Percentiles rank a stretch among this genome's conserved stretches.
Evolutionary conservation across 1,284 basidiomycete genomes (phyloP).

Genomic region (Flammula alnicola): DNA sequence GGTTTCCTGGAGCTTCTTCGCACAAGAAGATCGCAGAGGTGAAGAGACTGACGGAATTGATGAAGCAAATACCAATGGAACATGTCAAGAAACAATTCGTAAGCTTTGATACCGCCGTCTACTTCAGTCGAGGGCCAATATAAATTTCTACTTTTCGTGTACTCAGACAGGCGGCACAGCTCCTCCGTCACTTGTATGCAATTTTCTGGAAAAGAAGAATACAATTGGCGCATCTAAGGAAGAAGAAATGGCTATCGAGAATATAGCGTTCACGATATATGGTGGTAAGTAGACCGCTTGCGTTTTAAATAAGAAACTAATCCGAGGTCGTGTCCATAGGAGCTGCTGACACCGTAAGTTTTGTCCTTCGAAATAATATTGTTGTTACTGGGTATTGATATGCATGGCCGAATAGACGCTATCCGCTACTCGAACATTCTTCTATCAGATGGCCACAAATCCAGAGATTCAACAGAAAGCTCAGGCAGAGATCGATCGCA

Average conservation of each 20-base stretch:
- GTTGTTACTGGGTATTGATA: background rate
- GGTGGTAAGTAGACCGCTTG: no score
- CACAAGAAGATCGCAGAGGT: conserved; percentile 29
- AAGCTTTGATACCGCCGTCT: background rate
- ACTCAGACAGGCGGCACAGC: conserved; percentile 22
- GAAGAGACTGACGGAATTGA: no score
- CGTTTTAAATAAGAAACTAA: no score
- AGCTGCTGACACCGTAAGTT: background rate
- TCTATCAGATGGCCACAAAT: conserved; percentile 38
- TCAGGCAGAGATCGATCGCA: conserved; percentile 35
- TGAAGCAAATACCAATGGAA: no score
- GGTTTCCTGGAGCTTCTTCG: conserved; percentile 40
- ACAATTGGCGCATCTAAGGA: conserved; percentile 12
- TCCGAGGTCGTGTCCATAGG: no score
- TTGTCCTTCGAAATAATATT: no score
- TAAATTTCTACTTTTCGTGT: background rate
- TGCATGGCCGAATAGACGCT: conserved; percentile 15
- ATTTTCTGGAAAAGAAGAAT: conserved; percentile 22
- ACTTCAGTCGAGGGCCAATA: no score
- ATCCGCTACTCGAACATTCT: conserved; percentile 28
- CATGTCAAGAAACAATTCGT: conserved; percentile 37
- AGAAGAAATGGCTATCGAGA: conserved; percentile 24
- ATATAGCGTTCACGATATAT: conserved; percentile 21
- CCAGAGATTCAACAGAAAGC: conserved; percentile 39
- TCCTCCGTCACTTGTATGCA: conserved; percentile 25